A percentile compares a stretch with the other conserved stretches of the same genome.
phyloP scores from a whole-genome alignment of 495 filamentous ascomycete species.

The Rostrohypoxylon terebratum region DNA sequence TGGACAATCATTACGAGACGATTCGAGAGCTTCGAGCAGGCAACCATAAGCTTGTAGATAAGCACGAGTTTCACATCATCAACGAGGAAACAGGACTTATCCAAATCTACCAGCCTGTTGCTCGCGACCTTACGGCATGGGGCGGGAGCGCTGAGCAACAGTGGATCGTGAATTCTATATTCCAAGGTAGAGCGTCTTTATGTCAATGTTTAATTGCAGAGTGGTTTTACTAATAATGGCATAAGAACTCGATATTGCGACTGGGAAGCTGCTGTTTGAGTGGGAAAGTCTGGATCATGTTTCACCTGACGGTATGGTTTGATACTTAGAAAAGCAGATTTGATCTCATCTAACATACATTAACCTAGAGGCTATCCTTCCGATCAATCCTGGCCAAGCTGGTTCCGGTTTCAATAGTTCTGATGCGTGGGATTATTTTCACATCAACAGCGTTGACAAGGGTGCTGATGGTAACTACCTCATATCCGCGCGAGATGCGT shows the following conservation, averaged over 20 bases:
- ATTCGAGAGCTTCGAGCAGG: constrained; percentile 65
- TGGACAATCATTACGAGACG: constrained; percentile 66
- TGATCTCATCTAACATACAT: constrained; percentile 17
- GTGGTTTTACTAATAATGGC: not conserved
- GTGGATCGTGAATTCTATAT: constrained; percentile 64
- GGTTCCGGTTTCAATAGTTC: constrained; percentile 60
- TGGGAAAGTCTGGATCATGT: constrained; percentile 54
- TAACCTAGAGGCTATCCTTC: constrained; percentile 62
- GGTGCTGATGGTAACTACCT: constrained; percentile 68
- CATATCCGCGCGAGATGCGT: constrained; percentile 69
- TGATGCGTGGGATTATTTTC: constrained; percentile 72
- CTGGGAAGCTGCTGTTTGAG: constrained; percentile 55
- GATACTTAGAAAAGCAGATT: too few relatives aligned
- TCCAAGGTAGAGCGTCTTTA: constrained; percentile 56
- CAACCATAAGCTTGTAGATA: constrained; percentile 64
- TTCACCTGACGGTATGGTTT: constrained; percentile 57
- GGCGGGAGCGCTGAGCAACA: constrained; percentile 57
- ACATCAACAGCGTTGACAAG: constrained; percentile 74
- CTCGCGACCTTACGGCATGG: constrained; percentile 55
- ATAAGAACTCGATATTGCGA: constrained; percentile 54
- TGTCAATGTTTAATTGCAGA: constrained; percentile 22
- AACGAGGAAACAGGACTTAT: constrained; percentile 65
- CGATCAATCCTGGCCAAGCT: constrained; percentile 65
- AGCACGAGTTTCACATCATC: constrained; percentile 66
- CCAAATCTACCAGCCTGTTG: constrained; percentile 59